Evolutionary conservation across 768 basidiomycete genomes (phyloP).

Genomic region (Rhizopogon sp.): DNA sequence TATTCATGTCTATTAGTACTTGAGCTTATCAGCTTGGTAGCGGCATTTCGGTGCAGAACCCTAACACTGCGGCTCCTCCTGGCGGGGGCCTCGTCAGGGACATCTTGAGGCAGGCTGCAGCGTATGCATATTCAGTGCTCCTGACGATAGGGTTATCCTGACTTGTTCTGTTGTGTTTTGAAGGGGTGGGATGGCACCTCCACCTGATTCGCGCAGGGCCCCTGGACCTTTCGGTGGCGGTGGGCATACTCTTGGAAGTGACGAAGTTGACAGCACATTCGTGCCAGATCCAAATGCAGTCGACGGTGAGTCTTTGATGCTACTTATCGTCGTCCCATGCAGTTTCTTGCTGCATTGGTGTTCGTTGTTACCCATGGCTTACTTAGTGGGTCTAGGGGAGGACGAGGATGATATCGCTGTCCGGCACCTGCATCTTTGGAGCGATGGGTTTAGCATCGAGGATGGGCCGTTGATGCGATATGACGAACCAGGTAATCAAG

Average conservation of each 20-base stretch:
- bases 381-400: not conserved
- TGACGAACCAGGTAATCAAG: conserved; percentile 68
- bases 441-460: conserved; percentile 88
- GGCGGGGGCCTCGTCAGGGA: conserved; percentile 63
- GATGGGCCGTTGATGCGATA: conserved; percentile 84
- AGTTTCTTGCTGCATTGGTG: not conserved
- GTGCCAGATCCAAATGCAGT: conserved; percentile 67
- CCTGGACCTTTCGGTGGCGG: conserved; percentile 51
- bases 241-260: conserved; percentile 84
- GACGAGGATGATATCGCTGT: conserved; percentile 53
- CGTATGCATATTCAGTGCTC: conserved; percentile 42
- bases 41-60: conserved; percentile 87
- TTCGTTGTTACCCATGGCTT: not conserved
- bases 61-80: conserved; percentile 44
- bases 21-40: conserved; percentile 33
- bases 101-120: conserved; percentile 74
- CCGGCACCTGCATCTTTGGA: conserved; percentile 87
- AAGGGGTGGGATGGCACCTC: conserved; percentile 12
- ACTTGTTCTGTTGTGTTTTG: not conserved
- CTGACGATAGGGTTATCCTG: not conserved
- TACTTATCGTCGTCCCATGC: not conserved
- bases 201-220: conserved; percentile 13
- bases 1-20: not conserved
- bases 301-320: conserved; percentile 10
- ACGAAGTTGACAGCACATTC: conserved; percentile 75